Percentiles rank a stretch among this genome's conserved stretches.
These are phyloP conservation scores for Rhododendron kiyosumense DNA, from an alignment of 148 eudicot species.

Conservation along the genomic window DNA sequence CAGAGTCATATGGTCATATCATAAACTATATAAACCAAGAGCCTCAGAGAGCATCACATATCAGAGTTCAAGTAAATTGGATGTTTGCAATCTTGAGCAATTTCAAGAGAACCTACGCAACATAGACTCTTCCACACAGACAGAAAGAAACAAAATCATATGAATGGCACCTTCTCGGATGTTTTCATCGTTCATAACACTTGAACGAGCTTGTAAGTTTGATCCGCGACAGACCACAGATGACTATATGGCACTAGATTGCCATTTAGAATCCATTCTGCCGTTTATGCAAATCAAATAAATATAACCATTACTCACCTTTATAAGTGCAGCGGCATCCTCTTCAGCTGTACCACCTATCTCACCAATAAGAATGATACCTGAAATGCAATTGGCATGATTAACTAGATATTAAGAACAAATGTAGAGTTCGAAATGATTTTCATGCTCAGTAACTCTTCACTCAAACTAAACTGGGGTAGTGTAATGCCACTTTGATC, in stretches of 20 bases:
- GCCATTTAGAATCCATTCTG: neutral
- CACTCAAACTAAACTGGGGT: neutral
- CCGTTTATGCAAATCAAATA: neutral
- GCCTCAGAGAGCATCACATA: neutral
- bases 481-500: neutral
- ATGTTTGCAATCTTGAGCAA: neutral
- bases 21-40: neutral
- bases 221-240: neutral
- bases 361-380: slow-evolving; percentile 93
- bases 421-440: neutral
- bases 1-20: neutral
- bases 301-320: slow-evolving; percentile 41
- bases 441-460: neutral
- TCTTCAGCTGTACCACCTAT: slow-evolving; percentile 99
- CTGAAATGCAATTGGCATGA: slow-evolving; percentile 33
- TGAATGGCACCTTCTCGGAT: neutral
- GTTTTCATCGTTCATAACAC: neutral
- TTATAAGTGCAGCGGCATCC: slow-evolving; percentile 93
- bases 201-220: neutral
- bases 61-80: neutral
- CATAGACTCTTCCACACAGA: neutral
- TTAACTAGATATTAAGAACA: neutral
- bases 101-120: neutral
- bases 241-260: neutral
- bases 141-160: neutral